Conservation (phyloP, 1,139 yeast species). For the Torulaspora pretoriensis region DNA sequence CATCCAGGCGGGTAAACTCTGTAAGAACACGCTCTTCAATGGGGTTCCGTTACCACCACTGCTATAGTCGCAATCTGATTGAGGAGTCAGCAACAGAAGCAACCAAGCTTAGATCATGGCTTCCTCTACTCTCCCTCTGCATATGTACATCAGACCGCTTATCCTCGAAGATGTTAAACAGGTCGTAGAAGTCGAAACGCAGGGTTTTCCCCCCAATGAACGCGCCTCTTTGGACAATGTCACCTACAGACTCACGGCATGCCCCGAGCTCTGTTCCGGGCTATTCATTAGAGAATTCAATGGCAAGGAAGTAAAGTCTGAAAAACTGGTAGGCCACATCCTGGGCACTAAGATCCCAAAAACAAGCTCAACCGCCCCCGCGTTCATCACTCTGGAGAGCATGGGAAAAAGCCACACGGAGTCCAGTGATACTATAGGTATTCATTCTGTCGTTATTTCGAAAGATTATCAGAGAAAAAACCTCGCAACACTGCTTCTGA, state of each 20-base stretch:
- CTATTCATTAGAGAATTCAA: constrained; percentile 69
- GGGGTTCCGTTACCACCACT: too few species aligned
- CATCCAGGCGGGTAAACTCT: too few species aligned
- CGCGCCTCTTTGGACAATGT: constrained; percentile 63
- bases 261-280: constrained; percentile 91
- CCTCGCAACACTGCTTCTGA: constrained; percentile 75
- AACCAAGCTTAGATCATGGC: constrained; percentile 6
- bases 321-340: constrained; percentile 76
- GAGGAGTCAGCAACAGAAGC: neutral
- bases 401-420: constrained; percentile 74
- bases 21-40: too few species aligned
- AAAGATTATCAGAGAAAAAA: constrained; percentile 78
- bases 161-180: constrained; percentile 63
- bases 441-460: constrained; percentile 76
- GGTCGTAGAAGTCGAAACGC: constrained; percentile 57
- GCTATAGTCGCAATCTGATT: neutral
- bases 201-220: constrained; percentile 65
- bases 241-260: constrained; percentile 64
- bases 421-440: constrained; percentile 66
- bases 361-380: constrained; percentile 39
- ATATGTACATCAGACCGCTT: constrained; percentile 80
- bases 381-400: constrained; percentile 54
- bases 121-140: constrained; percentile 44
- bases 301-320: constrained; percentile 43
- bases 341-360: constrained; percentile 68